Conservation (phyloP, 2,329 filamentous ascomycete species). For the Talaromyces verruculosus region DNA sequence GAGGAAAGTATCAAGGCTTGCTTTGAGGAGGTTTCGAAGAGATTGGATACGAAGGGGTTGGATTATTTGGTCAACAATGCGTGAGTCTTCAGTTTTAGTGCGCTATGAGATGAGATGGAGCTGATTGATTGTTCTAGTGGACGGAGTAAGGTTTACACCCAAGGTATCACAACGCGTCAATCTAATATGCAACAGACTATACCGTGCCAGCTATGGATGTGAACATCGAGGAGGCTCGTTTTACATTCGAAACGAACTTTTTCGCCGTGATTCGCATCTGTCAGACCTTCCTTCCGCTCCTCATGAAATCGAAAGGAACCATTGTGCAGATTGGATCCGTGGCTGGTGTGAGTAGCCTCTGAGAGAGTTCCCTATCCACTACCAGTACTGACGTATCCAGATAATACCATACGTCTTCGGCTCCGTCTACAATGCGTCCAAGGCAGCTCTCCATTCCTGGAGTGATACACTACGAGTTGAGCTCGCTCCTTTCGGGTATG, state of each 20-base stretch:
- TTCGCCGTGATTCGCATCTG: conserved; percentile 60
- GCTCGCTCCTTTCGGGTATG: conserved; percentile 50
- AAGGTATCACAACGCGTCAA: not conserved
- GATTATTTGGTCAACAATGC: conserved; percentile 62
- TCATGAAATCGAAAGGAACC: conserved; percentile 48
- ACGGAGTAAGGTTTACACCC: conserved; percentile 20
- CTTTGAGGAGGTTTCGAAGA: conserved; percentile 47
- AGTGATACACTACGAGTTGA: conserved; percentile 60
- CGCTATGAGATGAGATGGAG: conserved; percentile 16
- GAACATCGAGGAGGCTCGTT: conserved; percentile 48
- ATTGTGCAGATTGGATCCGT: conserved; percentile 50
- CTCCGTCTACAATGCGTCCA: conserved; percentile 58
- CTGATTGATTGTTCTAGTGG: conserved; percentile 22
- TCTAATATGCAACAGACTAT: conserved; percentile 43
- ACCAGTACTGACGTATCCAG: conserved; percentile 1
- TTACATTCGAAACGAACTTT: conserved; percentile 56
- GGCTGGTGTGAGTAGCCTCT: conserved; percentile 33
- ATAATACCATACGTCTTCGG: conserved; percentile 46
- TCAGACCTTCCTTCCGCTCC: conserved; percentile 56
- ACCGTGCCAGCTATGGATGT: conserved; percentile 59
- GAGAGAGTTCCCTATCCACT: not conserved
- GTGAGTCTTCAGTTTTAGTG: conserved; percentile 27
- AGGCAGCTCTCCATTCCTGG: conserved; percentile 60
- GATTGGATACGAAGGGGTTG: conserved; percentile 51
- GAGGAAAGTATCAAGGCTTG: conserved; percentile 51